phyloP scores from a whole-genome alignment of 345 rosid genomes.

The Moricandia moricandioides region DNA sequence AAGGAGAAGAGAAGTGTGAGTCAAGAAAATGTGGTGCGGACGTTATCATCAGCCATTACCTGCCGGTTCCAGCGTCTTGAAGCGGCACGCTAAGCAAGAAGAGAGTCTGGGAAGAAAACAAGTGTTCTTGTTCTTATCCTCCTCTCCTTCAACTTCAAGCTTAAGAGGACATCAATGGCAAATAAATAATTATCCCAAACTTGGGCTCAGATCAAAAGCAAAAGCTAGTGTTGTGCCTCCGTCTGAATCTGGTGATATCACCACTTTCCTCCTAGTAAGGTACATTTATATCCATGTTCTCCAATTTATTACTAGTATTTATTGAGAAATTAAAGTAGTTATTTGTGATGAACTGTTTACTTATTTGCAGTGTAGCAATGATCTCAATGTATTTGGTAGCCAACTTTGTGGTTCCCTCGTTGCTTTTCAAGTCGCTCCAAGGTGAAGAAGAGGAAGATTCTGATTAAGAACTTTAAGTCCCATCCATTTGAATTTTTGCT shows the following conservation, averaged over 20 bases:
- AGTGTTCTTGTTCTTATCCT: neutral
- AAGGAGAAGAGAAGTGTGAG: neutral
- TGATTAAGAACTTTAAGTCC: neutral
- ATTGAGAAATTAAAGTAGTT: neutral
- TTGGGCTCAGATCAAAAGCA: neutral
- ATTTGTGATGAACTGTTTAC: neutral
- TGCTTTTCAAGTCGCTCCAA: slow-evolving; percentile 33
- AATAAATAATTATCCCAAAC: neutral
- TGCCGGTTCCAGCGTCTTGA: neutral
- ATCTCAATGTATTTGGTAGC: slow-evolving; percentile 34
- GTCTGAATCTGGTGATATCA: slow-evolving; percentile 38
- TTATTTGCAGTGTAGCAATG: slow-evolving; percentile 32
- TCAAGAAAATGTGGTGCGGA: slow-evolving; percentile 24
- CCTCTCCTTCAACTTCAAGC: slow-evolving; percentile 22
- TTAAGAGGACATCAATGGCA: slow-evolving; percentile 21
- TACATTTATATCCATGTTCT: neutral
- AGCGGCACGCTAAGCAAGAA: neutral
- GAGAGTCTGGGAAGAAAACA: slow-evolving; percentile 15
- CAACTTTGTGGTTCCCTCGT: slow-evolving; percentile 30
- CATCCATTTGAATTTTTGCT: neutral
- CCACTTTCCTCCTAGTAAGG: slow-evolving; percentile 30
- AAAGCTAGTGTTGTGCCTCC: slow-evolving; percentile 33
- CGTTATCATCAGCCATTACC: slow-evolving; percentile 5
- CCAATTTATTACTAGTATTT: neutral
- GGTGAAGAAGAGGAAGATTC: slow-evolving; percentile 29